Conservation (phyloP, 2,329 filamentous ascomycete species). For the Gaeumannomyces tritici region DNA sequence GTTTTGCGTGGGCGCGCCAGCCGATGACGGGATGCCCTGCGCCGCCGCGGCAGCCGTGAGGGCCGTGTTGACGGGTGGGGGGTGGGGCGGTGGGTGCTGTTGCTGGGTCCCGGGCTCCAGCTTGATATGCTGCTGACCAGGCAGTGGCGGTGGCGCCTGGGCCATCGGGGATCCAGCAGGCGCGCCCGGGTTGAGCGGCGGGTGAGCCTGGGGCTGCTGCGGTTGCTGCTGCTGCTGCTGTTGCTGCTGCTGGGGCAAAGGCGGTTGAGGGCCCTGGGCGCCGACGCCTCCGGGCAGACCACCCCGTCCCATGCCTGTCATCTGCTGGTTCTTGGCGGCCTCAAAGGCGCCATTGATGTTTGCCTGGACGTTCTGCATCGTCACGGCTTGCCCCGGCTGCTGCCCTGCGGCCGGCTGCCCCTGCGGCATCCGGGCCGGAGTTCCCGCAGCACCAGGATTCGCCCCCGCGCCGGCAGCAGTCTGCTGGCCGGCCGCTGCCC, state of each 20-base stretch:
- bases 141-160: conserved; percentile 13
- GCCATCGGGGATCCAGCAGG: conserved; percentile 11
- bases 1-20: conserved; percentile 38
- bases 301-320: conserved; percentile 14
- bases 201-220: conserved; percentile 16
- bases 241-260: conserved; percentile 7
- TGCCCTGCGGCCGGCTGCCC: conserved; percentile 1
- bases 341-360: conserved; percentile 34
- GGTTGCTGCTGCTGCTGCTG: conserved; percentile 13
- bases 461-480: neutral
- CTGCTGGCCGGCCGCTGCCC: conserved; percentile 9
- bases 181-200: conserved; percentile 4
- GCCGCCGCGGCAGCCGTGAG: conserved; percentile 26
- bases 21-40: conserved; percentile 25
- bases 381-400: conserved; percentile 8
- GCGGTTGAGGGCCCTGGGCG: neutral
- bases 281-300: conserved; percentile 13
- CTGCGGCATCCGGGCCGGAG: conserved; percentile 4
- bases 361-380: conserved; percentile 22
- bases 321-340: conserved; percentile 33
- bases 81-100: conserved; percentile 19
- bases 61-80: conserved; percentile 38
- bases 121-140: conserved; percentile 23
- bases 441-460: neutral
- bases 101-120: conserved; percentile 23